These are phyloP conservation scores for Cutaneotrichosporon mucoides DNA, from an alignment of 1,284 basidiomycete genomes.

Conservation along the genomic window DNA sequence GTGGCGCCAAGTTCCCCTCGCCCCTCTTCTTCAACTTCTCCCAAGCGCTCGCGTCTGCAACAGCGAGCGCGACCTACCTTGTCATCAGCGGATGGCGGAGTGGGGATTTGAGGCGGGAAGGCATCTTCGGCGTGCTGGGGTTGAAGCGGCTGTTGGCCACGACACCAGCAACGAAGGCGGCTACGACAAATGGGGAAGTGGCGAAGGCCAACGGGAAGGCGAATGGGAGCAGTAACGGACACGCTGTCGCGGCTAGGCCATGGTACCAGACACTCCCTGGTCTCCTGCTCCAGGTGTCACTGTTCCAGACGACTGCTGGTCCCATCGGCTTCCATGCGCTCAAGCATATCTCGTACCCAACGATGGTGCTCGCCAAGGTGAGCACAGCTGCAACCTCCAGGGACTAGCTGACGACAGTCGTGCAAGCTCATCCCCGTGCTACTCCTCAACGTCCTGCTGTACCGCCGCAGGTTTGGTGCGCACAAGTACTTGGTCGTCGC, in stretches of 20 bases:
- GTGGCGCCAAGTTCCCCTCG: constrained; percentile 66
- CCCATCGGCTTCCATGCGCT: constrained; percentile 94
- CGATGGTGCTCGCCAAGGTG: constrained; percentile 91
- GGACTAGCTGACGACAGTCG: constrained; percentile 55
- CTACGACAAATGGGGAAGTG: not conserved
- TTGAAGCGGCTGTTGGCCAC: constrained; percentile 19
- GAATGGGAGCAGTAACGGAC: constrained; percentile 14
- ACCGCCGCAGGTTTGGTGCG: constrained; percentile 80
- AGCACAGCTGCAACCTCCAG: no score
- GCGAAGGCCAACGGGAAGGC: constrained; percentile 34
- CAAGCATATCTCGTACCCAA: constrained; percentile 94
- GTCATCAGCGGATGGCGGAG: constrained; percentile 48
- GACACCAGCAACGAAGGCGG: not conserved
- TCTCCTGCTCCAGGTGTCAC: constrained; percentile 72
- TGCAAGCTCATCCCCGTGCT: constrained; percentile 75
- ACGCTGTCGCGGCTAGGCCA: constrained; percentile 14
- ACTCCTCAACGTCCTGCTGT: constrained; percentile 57
- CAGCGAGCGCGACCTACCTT: constrained; percentile 77
- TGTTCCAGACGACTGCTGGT: constrained; percentile 84
- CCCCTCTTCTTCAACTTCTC: constrained; percentile 81
- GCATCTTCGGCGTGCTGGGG: constrained; percentile 25
- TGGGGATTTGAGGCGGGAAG: constrained; percentile 12
- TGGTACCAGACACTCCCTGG: constrained; percentile 39
- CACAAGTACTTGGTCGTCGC: constrained; percentile 93
- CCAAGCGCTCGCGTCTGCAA: constrained; percentile 74